phyloP scores from a whole-genome alignment of 768 basidiomycete genomes.

The Infundibulicybe gibba region DNA sequence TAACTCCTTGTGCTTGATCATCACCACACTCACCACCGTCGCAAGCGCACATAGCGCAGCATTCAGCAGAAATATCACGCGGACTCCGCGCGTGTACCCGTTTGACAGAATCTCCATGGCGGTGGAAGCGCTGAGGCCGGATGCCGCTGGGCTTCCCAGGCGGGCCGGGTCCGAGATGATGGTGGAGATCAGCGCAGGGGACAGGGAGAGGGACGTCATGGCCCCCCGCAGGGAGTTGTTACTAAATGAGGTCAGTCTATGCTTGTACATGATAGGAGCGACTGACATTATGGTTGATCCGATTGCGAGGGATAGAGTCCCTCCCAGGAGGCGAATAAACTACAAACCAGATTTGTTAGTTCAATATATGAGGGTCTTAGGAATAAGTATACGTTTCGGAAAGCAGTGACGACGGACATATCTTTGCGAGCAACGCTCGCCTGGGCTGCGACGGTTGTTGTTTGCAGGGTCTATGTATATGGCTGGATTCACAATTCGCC shows the following conservation, averaged over 20 bases:
- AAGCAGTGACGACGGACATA: constrained; percentile 74
- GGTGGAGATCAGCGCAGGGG: constrained; percentile 30
- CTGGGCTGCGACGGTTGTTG: constrained; percentile 70
- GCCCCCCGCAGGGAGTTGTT: constrained; percentile 48
- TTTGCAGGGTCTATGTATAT: constrained; percentile 46
- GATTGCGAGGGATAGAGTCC: constrained; percentile 63
- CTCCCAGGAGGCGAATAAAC: constrained; percentile 70
- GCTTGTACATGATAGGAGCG: background rate
- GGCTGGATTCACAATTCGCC: background rate
- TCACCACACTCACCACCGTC: constrained; percentile 48
- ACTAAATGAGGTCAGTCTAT: constrained; percentile 16
- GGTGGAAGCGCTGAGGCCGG: constrained; percentile 31
- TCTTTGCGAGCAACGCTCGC: constrained; percentile 67
- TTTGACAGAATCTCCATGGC: constrained; percentile 39
- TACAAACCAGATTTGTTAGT: constrained; percentile 13
- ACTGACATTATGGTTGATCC: constrained; percentile 54
- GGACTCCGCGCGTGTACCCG: constrained; percentile 57
- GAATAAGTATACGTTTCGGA: constrained; percentile 46
- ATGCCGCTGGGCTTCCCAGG: constrained; percentile 22
- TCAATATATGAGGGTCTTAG: background rate
- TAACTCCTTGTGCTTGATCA: constrained; percentile 63
- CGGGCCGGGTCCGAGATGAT: constrained; percentile 48
- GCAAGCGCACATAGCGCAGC: constrained; percentile 51
- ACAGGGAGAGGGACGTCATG: constrained; percentile 33
- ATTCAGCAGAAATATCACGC: constrained; percentile 57